Evolutionary conservation across 2,329 filamentous ascomycete genomes (phyloP), one percentile per base, ranked within the genome.

Genomic region (Sphaerostilbella broomeana): DNA sequence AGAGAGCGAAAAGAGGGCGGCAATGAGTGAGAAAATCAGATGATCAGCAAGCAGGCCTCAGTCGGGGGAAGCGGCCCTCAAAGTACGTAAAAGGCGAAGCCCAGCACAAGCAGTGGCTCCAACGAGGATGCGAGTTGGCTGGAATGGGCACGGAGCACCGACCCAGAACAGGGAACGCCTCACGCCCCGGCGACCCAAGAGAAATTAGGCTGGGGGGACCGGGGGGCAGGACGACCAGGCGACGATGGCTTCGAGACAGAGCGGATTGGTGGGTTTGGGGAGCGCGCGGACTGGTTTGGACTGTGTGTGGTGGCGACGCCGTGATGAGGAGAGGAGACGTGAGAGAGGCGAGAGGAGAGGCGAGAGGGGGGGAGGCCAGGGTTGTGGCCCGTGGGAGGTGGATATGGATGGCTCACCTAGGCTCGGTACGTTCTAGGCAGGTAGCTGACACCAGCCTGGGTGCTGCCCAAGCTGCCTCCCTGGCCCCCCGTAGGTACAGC

Each of bases 1-100:
- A n/a, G n/a, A n/a, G n/a, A n/a, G n/a, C n/a, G n/a, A n/a, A n/a
- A n/a, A n/a, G n/a, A n/a, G n/a, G n/a, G n/a, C n/a, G n/a, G n/a
- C n/a, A n/a, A n/a, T n/a, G n/a, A n/a, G n/a, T n/a, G n/a, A n/a
- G n/a, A n/a, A n/a, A n/a, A n/a, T n/a, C n/a, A n/a, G n/a, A n/a
- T n/a, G n/a, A n/a, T n/a, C n/a, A n/a, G n/a, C n/a, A n/a, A n/a
- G n/a, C n/a, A n/a, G n/a, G n/a, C n/a, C n/a, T n/a, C n/a, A n/a
- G n/a, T n/a, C n/a, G 17, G 33, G 35, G 25, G 26, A 31, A 20
- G 26, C 31, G 31, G 32, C 31, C 31, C 35, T n/a, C 31, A 15
- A 35, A 39, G 41, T 43, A 43, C 35, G 38, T 28, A 43, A 43
- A 38, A 35, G 29, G n/a, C n/a, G n/a, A 36, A 39, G 35, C 22